Base-by-base conservation (phyloP, 2,329 filamentous ascomycete genomes). In the Fusarium globosum region DNA sequence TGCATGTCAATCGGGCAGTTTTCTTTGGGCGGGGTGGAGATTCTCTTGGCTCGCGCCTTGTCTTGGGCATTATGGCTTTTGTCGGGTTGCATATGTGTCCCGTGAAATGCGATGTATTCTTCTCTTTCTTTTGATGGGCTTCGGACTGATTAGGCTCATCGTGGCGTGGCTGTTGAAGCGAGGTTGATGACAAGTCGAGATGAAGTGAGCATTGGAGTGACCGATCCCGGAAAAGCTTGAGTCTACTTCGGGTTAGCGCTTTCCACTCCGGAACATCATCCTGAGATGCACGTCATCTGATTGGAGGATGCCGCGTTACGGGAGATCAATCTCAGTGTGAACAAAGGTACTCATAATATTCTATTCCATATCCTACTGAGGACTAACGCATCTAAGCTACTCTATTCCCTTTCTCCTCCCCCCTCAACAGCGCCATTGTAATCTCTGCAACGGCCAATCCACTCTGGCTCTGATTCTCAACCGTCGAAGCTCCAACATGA, bases 391-490 rank as follows among this genome's bases (percentile, higher is more conserved):
- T 30, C 20, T 41, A 58, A 7, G 57, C 59, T 16, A 61, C 51
- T 33, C 59, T 43, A 5, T 61, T 61, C 0, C 51, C 59, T 0
- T 30, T 59, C 2, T 45, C 51, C 1, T 45, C 51, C 1, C 59
- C 59, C 0, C 21, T 30, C 4, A 59, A 8, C 2, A 61, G 10
- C 0, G 51, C 51, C 23, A 61, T 14, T 0, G 39, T 18, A 9
- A 59, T 58, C 15, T 59, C 51, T 2, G 42, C 59, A 45, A 61
- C 51, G 2, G 59, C 59, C 13, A 36, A 10, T 1, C 59, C 59
- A 45, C 59, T 59, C 20, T 61, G 59, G 38, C 51, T 59, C 23
- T 61, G 59, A 28, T 61, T 61, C 20, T 59, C 59, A 14, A 45
- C 20, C 1, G 51, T 61, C 9, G 38, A 59, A 14, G 51, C 59